Conservation (phyloP, 208 protist genomes). For the Acanthamoeba lenticulata region DNA sequence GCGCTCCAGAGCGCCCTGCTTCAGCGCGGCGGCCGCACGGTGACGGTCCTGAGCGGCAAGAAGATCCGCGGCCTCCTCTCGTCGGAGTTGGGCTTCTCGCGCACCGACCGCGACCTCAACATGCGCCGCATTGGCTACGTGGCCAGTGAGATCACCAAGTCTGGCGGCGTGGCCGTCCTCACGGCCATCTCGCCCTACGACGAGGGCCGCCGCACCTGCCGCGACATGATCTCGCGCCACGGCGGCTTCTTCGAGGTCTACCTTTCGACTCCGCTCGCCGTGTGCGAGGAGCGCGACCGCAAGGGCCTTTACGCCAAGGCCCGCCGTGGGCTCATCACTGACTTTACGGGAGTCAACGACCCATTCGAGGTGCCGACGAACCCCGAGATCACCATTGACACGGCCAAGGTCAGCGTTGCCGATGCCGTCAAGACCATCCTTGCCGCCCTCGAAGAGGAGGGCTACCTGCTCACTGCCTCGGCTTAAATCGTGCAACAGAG, state of each 20-base stretch:
- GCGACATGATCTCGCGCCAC: constrained; percentile 63
- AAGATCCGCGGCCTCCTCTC: constrained; percentile 77
- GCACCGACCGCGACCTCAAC: constrained; percentile 76
- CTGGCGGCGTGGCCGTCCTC: constrained; percentile 75
- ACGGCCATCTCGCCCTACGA: constrained; percentile 79
- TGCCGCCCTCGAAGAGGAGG: constrained; percentile 69
- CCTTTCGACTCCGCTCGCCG: constrained; percentile 74
- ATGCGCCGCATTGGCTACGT: constrained; percentile 80
- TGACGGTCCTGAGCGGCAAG: constrained; percentile 78
- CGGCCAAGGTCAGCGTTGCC: constrained; percentile 33
- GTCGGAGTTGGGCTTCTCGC: constrained; percentile 75
- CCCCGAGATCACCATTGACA: constrained; percentile 76
- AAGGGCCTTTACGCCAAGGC: constrained; percentile 81
- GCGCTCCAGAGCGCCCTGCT: constrained; percentile 71
- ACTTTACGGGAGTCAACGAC: constrained; percentile 82
- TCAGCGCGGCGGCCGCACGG: constrained; percentile 50
- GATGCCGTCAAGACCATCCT: constrained; percentile 71
- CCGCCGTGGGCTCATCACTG: constrained; percentile 73
- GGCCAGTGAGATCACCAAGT: constrained; percentile 74
- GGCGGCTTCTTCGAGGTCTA: constrained; percentile 79
- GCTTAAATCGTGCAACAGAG: not conserved
- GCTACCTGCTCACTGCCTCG: too few species aligned
- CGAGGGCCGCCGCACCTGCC: not conserved
- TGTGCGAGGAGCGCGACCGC: constrained; percentile 78
- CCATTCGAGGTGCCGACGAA: constrained; percentile 77